phyloP scores from a whole-genome alignment of 352 stramenopile genomes.

The Globisporangium ultimum region DNA sequence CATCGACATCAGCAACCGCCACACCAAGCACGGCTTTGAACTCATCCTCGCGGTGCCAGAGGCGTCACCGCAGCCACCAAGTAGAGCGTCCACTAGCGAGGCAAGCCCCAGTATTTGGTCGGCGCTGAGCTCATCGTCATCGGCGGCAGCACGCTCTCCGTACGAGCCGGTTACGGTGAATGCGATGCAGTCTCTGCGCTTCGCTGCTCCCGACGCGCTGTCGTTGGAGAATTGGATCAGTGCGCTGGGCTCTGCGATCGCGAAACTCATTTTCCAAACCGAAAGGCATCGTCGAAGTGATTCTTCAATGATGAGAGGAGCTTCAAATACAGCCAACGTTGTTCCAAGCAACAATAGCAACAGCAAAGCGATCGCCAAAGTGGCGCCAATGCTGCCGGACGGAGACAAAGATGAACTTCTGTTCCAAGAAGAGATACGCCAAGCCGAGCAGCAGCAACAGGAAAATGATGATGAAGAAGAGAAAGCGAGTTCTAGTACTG shows the following conservation, averaged over 20 bases:
- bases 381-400: slow-evolving; percentile 11
- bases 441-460: slow-evolving; percentile 8
- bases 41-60: slow-evolving; percentile 25
- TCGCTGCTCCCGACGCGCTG: slow-evolving; percentile 29
- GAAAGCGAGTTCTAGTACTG: not conserved
- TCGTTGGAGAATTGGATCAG: slow-evolving; percentile 48
- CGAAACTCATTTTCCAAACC: slow-evolving; percentile 32
- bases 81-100: slow-evolving; percentile 4
- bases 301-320: slow-evolving; percentile 8
- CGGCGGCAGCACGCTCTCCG: not conserved
- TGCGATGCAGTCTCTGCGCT: slow-evolving; percentile 25
- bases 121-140: not conserved
- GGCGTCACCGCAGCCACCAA: slow-evolving; percentile 1
- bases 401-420: not conserved
- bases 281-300: no score
- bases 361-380: slow-evolving; percentile 6
- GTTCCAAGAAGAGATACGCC: slow-evolving; percentile 16
- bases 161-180: not conserved
- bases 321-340: slow-evolving; percentile 9
- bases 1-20: slow-evolving; percentile 39
- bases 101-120: slow-evolving; percentile 9
- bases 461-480: slow-evolving; percentile 10
- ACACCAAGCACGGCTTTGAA: slow-evolving; percentile 54
- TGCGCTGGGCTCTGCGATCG: slow-evolving; percentile 44
- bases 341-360: slow-evolving; percentile 15